A percentile compares a stretch with the other conserved stretches of the same genome.
Conservation (phyloP, 345 rosid genomes). For the Camelina neglecta region DNA sequence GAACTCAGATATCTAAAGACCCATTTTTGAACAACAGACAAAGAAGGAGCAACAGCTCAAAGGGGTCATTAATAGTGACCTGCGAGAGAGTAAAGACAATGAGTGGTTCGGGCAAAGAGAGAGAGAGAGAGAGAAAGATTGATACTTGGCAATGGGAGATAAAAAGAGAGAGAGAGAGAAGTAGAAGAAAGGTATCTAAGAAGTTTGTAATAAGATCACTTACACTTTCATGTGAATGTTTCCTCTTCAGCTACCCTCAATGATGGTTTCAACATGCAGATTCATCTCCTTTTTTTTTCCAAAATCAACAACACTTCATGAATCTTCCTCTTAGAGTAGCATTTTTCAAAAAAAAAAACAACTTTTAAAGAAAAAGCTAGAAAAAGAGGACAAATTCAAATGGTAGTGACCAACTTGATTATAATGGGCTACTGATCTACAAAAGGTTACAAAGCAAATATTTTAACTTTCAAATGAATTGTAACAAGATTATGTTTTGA, state of each 20-base stretch:
- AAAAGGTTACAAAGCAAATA: background rate
- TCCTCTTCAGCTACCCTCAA: constrained; percentile 34
- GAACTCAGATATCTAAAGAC: constrained; percentile 43
- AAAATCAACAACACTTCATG: background rate
- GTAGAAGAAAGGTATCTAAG: constrained; percentile 47
- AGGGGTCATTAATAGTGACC: constrained; percentile 41
- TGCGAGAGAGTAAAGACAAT: constrained; percentile 45
- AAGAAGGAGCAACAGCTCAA: constrained; percentile 46
- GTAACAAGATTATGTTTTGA: background rate
- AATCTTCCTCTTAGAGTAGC: constrained; percentile 3
- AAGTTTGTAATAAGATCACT: constrained; percentile 40
- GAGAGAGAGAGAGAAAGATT: constrained; percentile 38
- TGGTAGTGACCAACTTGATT: background rate
- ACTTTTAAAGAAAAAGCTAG: background rate
- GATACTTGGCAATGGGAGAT: constrained; percentile 41
- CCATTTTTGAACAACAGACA: constrained; percentile 45
- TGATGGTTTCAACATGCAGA: constrained; percentile 34
- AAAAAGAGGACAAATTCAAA: background rate
- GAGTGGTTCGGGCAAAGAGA: constrained; percentile 32
- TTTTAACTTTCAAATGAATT: constrained; percentile 1
- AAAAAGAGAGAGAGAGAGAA: constrained; percentile 18
- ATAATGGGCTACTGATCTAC: constrained; percentile 17
- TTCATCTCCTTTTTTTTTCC: constrained; percentile 6
- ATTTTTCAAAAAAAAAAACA: background rate
- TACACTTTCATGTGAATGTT: constrained; percentile 51